Percentiles rank a stretch among this genome's conserved stretches.
Conservation (phyloP, 2,329 filamentous ascomycete genomes). For the Dendryphion nanum region DNA sequence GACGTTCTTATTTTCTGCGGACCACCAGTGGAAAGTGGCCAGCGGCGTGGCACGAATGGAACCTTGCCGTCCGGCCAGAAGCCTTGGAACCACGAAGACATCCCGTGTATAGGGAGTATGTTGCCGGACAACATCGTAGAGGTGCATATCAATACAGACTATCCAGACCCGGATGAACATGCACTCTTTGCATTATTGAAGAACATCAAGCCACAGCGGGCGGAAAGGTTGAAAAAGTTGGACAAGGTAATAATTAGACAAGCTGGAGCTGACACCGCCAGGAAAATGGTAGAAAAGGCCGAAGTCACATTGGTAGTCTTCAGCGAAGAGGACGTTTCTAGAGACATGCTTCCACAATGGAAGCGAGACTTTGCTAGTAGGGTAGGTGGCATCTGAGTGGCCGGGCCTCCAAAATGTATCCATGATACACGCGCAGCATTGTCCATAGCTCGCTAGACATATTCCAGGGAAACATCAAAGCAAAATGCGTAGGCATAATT, state of each 20-base stretch:
- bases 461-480: background rate
- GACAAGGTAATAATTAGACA: constrained; percentile 25
- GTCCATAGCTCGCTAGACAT: background rate
- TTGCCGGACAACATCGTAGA: constrained; percentile 27
- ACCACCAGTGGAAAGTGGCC: constrained; percentile 33
- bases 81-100: constrained; percentile 28
- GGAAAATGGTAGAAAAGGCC: constrained; percentile 13
- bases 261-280: constrained; percentile 17
- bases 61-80: constrained; percentile 16
- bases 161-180: constrained; percentile 18
- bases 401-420: background rate
- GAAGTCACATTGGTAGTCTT: constrained; percentile 22
- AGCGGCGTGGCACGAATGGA: constrained; percentile 20
- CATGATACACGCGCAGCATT: background rate
- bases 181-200: constrained; percentile 27
- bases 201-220: constrained; percentile 24
- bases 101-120: constrained; percentile 36
- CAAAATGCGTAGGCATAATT: background rate
- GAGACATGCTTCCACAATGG: constrained; percentile 33
- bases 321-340: constrained; percentile 12
- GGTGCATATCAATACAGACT: constrained; percentile 31
- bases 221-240: constrained; percentile 16
- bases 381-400: constrained; percentile 8
- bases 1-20: constrained; percentile 33
- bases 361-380: constrained; percentile 27